Evolutionary conservation across 495 filamentous ascomycete species (phyloP).

Genomic region (Penicillium longicatenatum): DNA sequence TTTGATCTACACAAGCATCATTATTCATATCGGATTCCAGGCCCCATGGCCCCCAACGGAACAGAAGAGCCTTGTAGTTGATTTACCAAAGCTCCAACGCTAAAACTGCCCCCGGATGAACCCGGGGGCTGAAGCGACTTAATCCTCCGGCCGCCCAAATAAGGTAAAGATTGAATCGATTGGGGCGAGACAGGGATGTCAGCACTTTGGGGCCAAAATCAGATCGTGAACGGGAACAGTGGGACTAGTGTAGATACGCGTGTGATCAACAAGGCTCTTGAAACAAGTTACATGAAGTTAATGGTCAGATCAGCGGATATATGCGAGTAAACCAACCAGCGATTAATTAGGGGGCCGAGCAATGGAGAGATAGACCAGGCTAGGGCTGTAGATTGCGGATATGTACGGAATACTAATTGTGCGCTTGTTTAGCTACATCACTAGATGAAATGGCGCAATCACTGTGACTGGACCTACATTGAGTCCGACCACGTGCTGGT

Average conservation of each 20-base stretch:
- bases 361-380: not conserved
- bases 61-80: not conserved
- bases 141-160: not conserved
- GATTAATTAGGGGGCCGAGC: not conserved
- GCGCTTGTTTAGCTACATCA: too few species aligned
- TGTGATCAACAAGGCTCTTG: too few species aligned
- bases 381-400: not conserved
- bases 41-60: not conserved
- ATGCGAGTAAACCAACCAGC: not conserved
- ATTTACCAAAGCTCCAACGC: not conserved
- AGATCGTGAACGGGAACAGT: slow-evolving; percentile 4
- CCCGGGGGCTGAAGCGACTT: not conserved
- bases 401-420: not conserved
- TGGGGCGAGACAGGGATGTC: not conserved
- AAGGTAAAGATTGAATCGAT: not conserved
- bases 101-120: not conserved
- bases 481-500: not conserved
- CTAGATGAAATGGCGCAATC: not conserved
- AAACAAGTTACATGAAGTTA: too few species aligned
- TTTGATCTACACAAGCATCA: not conserved
- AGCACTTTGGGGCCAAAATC: slow-evolving; percentile 10
- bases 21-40: not conserved
- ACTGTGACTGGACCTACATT: not conserved
- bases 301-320: not conserved
- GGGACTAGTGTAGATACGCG: not conserved